Evolutionary conservation across 768 basidiomycete species (phyloP), one percentile per base, ranked within the genome.

Genomic region (Pisolithus tinctorius): DNA sequence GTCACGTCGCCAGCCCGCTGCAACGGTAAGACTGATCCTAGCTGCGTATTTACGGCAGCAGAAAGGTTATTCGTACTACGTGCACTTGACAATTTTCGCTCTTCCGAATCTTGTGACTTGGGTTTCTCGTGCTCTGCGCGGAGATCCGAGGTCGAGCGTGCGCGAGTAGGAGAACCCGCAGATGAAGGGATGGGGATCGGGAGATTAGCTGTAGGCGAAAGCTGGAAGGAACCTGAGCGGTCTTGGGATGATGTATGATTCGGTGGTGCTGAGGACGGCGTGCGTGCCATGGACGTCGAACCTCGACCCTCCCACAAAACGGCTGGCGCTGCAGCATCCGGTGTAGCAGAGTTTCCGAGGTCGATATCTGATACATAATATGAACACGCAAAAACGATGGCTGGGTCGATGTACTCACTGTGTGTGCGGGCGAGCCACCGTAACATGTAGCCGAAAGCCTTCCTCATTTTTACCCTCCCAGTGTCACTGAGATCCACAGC

Each of bases 341-440:
- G 86, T 16, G 87, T 88, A 8, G 86, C 85, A 42, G 86, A 84
- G 66, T 89, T 90, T 57, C 79, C 75, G 58, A 79, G 76, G 49
- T 78, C 76, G 16, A 60, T 51, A 43, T 70, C 76, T 58, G 58
- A 63, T 52, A 65, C 61, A 45, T 49, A 50, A 43, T 53, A 63
- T 50, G 50, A 56, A 49, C 27, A 48, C 31, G 23, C 14, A 29
- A 53, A n/a, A 38, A 45, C 14, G 25, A 38, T 37, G 27, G 31
- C 42, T 37, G 30, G 23, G 20, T 25, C 26, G 11, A 44, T 26
- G 36, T n/a, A 67, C 73, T 57, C 55, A 67, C 66, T 63, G 11
- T 68, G 60, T 50, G 76, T 71, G 40, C 80, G 76, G 48, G 80
- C 67, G 23, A 88, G 79, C 4, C 82, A 78, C 61, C 78, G 80